phyloP scores from a whole-genome alignment of 352 stramenopile species.

The Phytophthora pistaciae region DNA sequence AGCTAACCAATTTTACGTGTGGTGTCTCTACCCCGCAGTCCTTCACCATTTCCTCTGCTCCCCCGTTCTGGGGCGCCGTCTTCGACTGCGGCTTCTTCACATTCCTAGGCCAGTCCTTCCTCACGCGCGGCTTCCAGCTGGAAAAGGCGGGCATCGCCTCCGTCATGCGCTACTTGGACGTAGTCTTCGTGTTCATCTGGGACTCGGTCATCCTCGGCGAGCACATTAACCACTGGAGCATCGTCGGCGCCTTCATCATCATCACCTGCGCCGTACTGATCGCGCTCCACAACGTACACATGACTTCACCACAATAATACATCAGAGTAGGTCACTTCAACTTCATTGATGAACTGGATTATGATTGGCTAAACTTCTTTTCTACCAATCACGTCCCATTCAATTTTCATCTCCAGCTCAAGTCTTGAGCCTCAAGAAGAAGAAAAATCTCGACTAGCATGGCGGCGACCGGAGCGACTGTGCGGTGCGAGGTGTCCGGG shows the following conservation, averaged over 20 bases:
- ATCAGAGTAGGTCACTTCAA: neutral
- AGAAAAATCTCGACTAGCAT: neutral
- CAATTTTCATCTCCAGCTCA: too few species aligned
- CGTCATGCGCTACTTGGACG: constrained; percentile 75
- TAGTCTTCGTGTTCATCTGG: constrained; percentile 77
- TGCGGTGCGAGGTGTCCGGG: constrained; percentile 51
- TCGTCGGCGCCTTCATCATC: constrained; percentile 32
- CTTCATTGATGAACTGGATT: neutral
- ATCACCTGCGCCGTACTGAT: constrained; percentile 39
- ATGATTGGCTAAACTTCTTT: neutral
- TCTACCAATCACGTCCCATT: neutral
- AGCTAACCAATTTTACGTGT: neutral
- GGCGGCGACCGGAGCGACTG: constrained; percentile 8
- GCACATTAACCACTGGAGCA: constrained; percentile 33
- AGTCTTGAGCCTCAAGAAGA: neutral
- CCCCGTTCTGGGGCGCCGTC: constrained; percentile 41
- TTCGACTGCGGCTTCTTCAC: constrained; percentile 42
- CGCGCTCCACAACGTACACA: constrained; percentile 30
- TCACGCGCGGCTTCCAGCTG: constrained; percentile 71
- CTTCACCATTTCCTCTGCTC: constrained; percentile 36
- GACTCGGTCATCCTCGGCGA: constrained; percentile 54
- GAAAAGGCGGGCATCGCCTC: constrained; percentile 66
- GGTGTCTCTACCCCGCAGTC: constrained; percentile 4
- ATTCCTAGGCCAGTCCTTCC: constrained; percentile 58
- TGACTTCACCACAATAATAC: neutral